phyloP scores from a whole-genome alignment of 306 rosid species.

The Boehmeria nivea region DNA sequence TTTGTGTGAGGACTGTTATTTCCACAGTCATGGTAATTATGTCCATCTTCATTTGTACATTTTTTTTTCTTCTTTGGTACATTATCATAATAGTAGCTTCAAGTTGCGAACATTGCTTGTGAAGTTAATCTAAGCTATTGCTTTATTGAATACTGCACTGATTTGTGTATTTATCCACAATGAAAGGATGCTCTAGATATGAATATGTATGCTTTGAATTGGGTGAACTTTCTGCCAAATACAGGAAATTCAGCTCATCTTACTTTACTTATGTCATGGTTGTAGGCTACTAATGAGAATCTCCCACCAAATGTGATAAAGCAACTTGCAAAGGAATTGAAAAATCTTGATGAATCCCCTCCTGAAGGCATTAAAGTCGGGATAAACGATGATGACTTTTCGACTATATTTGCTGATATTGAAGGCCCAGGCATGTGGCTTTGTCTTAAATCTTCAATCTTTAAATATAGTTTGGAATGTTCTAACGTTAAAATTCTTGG shows the following conservation, averaged over 20 bases:
- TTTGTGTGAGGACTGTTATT: conserved; percentile 17
- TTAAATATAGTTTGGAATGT: conserved; percentile 10
- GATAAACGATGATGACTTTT: conserved; percentile 84
- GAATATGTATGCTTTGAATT: too few species aligned
- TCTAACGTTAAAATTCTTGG: conserved; percentile 12
- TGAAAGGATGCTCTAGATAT: too few species aligned
- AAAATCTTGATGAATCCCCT: conserved; percentile 89
- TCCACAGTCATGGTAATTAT: conserved; percentile 48
- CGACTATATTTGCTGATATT: conserved; percentile 82
- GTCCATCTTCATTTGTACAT: conserved; percentile 3
- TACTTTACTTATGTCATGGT: too few species aligned
- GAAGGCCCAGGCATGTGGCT: conserved; percentile 87
- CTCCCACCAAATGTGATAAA: conserved; percentile 95
- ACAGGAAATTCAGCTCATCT: background rate
- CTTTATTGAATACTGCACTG: too few species aligned
- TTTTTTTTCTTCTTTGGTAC: too few species aligned
- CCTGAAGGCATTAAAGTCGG: conserved; percentile 96
- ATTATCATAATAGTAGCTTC: too few species aligned
- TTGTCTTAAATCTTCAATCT: background rate
- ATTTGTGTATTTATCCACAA: too few species aligned
- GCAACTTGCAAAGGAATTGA: conserved; percentile 97
- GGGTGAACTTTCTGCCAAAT: background rate
- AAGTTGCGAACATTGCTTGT: too few species aligned
- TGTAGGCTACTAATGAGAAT: conserved; percentile 93
- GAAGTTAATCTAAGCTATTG: too few species aligned